These are phyloP conservation scores for Rhexocercosporidium sp. DNA, from an alignment of 2,329 filamentous ascomycete genomes.

Conservation along the genomic window DNA sequence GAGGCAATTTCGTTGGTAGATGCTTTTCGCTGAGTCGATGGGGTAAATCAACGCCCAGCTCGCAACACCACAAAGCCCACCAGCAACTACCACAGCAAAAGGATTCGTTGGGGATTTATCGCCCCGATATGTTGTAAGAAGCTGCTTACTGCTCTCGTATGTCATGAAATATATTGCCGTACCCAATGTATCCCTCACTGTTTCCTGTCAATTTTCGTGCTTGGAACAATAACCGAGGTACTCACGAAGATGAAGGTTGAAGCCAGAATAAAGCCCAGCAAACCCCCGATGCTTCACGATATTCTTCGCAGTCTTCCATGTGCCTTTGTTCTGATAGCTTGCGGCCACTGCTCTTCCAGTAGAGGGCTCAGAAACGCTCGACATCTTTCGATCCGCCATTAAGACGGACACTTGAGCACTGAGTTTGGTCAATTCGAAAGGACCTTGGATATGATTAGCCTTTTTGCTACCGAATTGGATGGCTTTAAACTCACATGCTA, in stretches of 20 bases:
- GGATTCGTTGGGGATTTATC: conserved; percentile 78
- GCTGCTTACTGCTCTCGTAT: conserved; percentile 85
- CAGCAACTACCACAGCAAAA: conserved; percentile 77
- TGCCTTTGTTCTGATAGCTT: conserved; percentile 80
- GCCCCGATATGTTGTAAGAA: conserved; percentile 75
- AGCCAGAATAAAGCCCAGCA: conserved; percentile 79
- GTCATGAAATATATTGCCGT: conserved; percentile 89
- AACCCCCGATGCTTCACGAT: conserved; percentile 77
- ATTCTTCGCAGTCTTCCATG: conserved; percentile 75
- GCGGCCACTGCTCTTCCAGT: conserved; percentile 52
- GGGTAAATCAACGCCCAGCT: conserved; percentile 72
- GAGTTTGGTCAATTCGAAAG: conserved; percentile 88
- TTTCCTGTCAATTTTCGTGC: conserved; percentile 12
- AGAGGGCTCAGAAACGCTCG: conserved; percentile 42
- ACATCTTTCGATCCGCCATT: conserved; percentile 64
- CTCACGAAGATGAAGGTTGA: conserved; percentile 78
- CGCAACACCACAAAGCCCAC: conserved; percentile 81
- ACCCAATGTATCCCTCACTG: conserved; percentile 82
- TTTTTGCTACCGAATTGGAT: background rate
- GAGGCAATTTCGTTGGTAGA: conserved; percentile 83
- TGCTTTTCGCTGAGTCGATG: conserved; percentile 83
- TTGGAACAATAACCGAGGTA: conserved; percentile 20
- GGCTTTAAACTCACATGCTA: conserved; percentile 66
- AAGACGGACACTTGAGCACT: conserved; percentile 85
- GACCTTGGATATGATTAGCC: conserved; percentile 54